Evolutionary conservation across 495 filamentous ascomycete genomes (phyloP), one percentile per base, ranked within the genome.

Genomic region (Aspergillus coremiiformis): DNA sequence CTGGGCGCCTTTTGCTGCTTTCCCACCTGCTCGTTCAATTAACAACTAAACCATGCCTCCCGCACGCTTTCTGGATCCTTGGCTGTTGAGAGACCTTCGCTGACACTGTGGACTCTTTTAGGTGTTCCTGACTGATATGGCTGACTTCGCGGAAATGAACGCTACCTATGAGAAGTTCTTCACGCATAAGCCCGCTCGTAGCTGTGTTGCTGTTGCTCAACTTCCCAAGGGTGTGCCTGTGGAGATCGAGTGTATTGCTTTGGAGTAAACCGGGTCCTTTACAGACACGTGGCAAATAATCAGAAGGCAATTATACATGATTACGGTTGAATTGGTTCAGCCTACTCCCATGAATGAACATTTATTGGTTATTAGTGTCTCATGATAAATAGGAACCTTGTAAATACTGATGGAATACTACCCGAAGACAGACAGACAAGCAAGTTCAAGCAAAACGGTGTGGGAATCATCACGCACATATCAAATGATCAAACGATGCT

Each of bases 171-270:
- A 85, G 74, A 87, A 87, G 74, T 86, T 83, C 77, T 93, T 96
- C 70, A 72, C 74, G 32, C 84, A 88, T 73, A 93, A 90, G 79
- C 92, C 92, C 15, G 90, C 92, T 24, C 81, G 92, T 43, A 93
- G 87, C 73, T 96, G 92, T 71, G 87, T 97, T 51, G 92, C 89
- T 45, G 92, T 92, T 44, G 82, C 83, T 67, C 82, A 91, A 74
- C 76, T 96, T 56, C 92, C 92, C 47, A 95, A 95, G 81, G 85
- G 83, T 30, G 90, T 90, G 44, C 81, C 84, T 45, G 84, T 96
- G 48, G 92, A 96, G 81, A 95, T 97, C 67, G 92, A 96, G 79
- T 88, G 85, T 69, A 65, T 82, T 86, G 71, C 85, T 73, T 45
- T 90, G 50, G 69, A 77, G 53, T 76, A 65, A 60, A 64, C 3